These are phyloP conservation scores for Solanum hybrid DNA, from an alignment of 305 asterid species.

Conservation along the genomic window DNA sequence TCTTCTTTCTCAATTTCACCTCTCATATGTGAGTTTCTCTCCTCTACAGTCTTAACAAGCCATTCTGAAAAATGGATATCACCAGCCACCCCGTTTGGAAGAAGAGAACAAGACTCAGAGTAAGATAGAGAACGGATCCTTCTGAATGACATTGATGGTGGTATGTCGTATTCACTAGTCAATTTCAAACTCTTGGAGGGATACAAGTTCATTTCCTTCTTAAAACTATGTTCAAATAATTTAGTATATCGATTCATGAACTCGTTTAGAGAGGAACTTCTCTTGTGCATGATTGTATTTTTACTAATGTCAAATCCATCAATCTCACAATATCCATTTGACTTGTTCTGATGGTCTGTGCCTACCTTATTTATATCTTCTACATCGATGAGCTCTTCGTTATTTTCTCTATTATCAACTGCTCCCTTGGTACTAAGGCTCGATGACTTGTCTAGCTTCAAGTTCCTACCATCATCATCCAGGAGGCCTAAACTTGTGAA, in stretches of 20 bases:
- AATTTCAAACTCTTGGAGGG: slow-evolving; percentile 57
- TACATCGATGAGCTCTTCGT: not conserved
- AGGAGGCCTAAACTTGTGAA: slow-evolving; percentile 1
- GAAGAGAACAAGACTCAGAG: slow-evolving; percentile 31
- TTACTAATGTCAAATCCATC: slow-evolving; percentile 9
- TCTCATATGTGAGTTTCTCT: slow-evolving; percentile 6
- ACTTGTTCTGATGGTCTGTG: not conserved
- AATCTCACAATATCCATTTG: not conserved
- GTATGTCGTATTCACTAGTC: slow-evolving; percentile 30
- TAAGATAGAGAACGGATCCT: slow-evolving; percentile 51
- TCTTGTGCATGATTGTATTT: slow-evolving; percentile 13
- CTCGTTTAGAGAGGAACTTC: slow-evolving; percentile 57
- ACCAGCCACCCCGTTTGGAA: slow-evolving; percentile 14
- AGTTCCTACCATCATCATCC: not conserved
- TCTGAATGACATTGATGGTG: slow-evolving; percentile 23
- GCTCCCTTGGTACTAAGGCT: not conserved
- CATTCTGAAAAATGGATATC: slow-evolving; percentile 22
- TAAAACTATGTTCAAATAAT: slow-evolving; percentile 33
- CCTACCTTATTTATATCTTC: not conserved
- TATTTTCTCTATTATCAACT: not conserved
- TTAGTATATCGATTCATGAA: slow-evolving; percentile 48
- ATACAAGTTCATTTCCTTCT: slow-evolving; percentile 24
- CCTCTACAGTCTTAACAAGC: slow-evolving; percentile 9
- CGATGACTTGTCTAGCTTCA: not conserved
- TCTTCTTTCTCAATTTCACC: slow-evolving; percentile 9